Base-by-base conservation (phyloP, 2,329 filamentous ascomycete species). In the Pseudomassariella vexata region DNA sequence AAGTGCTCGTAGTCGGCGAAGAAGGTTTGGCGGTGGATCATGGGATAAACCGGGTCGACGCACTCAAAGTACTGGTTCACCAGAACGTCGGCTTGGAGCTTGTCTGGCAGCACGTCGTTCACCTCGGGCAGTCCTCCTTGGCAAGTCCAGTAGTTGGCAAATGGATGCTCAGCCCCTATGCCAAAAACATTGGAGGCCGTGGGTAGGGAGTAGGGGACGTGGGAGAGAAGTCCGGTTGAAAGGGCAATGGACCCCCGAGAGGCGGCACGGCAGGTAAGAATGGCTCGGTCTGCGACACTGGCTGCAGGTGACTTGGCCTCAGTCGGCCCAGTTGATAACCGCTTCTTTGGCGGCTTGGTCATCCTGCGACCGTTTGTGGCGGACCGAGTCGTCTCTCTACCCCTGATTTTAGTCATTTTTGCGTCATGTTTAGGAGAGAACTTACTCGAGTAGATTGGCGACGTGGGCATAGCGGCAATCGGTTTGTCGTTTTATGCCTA, bases 81-180 rank as follows among this genome's bases (percentile, higher is more conserved):
- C 9, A 89, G 63, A 23, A 85, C 79, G 44, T 89, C 82, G 32
- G 82, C 81, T 54, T 88, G 83, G 7, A 80, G 60, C 59, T 85
- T 88, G 36, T 80, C 80, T 0, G 85, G 85, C 9, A 90, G 62
- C 4, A 88, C 82, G 2, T 74, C 77, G 25, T 88, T 77, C 6
- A 88, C 82, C 56, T 90, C 85, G 7, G 76, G 67, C 12, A 90
- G 60, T 0, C 83, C 84, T 28, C 85, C 84, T 39, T 80, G 73
- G 48, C 80, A 85, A 3, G 83, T 89, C 85, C 85, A 90, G 56
- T 89, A 89, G 51, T 89, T 89, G 48, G 82, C 79, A 51, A 88
- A 88, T 0, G 82, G 83, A 50, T 87, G 82, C 50, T 86, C 81
- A 1, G 80, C 79, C 10, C 82, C 83, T 41, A 87, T 78, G n/a